Evolutionary conservation across 352 stramenopile genomes (phyloP).

Genomic region (Pythium folliculosum): DNA sequence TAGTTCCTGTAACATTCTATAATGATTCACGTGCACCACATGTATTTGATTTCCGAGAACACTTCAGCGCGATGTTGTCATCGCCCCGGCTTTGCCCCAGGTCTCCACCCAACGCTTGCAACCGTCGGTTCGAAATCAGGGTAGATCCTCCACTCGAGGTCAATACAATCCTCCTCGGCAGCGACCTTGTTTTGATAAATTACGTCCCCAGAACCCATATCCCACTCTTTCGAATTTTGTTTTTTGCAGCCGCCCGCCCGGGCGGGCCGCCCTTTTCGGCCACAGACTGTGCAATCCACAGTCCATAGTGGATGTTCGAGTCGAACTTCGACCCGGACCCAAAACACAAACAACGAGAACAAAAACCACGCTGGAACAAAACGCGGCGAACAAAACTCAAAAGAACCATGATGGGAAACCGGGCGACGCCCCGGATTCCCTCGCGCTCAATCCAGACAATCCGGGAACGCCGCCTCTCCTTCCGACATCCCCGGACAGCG

Average conservation of each 20-base stretch:
- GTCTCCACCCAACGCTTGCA: neutral
- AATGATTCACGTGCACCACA: neutral
- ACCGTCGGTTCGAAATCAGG: neutral
- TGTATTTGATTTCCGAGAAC: neutral
- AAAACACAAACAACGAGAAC: neutral
- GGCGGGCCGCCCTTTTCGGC: too few relatives aligned
- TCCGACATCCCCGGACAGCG: neutral
- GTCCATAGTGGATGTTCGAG: too few relatives aligned
- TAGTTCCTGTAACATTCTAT: neutral
- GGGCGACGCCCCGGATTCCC: neutral
- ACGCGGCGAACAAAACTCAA: neutral
- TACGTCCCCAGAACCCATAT: neutral
- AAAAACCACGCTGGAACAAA: neutral
- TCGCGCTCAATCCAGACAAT: neutral
- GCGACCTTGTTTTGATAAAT: neutral
- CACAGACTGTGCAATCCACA: too few relatives aligned
- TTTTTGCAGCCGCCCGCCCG: neutral
- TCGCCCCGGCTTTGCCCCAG: neutral
- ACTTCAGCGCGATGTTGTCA: neutral
- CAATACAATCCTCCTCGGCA: neutral
- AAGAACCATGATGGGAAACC: neutral
- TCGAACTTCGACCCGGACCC: too few relatives aligned
- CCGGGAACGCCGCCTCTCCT: neutral
- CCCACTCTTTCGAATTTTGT: neutral
- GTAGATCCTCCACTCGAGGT: neutral